Conservation (phyloP, 2,329 filamentous ascomycete genomes). For the Aureobasidium sp. region DNA sequence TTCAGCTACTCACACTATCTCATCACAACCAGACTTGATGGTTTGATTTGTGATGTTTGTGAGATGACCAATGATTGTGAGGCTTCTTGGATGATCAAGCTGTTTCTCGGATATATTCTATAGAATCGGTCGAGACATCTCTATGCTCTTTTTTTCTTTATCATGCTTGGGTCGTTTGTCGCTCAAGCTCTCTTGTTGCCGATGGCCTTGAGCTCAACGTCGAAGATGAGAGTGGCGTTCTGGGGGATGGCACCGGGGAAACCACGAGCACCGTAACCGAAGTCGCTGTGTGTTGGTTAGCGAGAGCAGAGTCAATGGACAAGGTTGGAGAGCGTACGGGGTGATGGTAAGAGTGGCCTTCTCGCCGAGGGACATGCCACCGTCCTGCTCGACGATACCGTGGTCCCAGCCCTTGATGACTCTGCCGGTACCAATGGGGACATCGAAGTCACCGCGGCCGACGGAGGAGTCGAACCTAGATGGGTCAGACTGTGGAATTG, state of each 20-base stretch:
- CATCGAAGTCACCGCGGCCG: constrained; percentile 67
- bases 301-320: not conserved
- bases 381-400: constrained; percentile 51
- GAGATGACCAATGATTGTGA: no score
- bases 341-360: constrained; percentile 78
- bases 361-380: constrained; percentile 81
- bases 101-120: not conserved
- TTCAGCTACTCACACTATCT: not conserved
- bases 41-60: not conserved
- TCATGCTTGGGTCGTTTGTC: constrained; percentile 14
- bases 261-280: constrained; percentile 57
- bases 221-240: constrained; percentile 69
- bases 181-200: constrained; percentile 40
- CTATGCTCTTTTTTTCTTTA: not conserved
- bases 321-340: constrained; percentile 44
- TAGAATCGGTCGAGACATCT: not conserved
- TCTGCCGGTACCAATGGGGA: constrained; percentile 68
- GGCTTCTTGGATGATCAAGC: not conserved
- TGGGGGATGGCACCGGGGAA: constrained; percentile 72
- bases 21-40: not conserved
- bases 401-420: constrained; percentile 72
- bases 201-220: constrained; percentile 61
- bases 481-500: constrained; percentile 11
- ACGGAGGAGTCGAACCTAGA: constrained; percentile 82
- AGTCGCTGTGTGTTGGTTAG: constrained; percentile 44